Evolutionary conservation across 345 rosid genomes (phyloP).

Genomic region (Cardamine resedifolia): DNA sequence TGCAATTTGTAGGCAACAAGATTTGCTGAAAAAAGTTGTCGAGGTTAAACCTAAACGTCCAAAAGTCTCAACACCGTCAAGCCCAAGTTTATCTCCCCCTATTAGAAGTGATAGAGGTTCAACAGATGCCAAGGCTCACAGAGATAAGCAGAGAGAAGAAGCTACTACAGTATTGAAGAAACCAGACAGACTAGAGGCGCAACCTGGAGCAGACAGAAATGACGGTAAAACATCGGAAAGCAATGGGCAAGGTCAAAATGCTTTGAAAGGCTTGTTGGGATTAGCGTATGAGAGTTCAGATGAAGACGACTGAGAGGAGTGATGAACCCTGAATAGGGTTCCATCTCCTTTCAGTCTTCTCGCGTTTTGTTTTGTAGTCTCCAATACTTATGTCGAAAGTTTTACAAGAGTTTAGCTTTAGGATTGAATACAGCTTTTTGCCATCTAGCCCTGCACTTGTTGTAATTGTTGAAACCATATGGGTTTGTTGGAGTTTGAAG

Average conservation of each 20-base stretch:
- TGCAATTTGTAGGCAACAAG: conserved; percentile 66
- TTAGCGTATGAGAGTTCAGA: conserved; percentile 89
- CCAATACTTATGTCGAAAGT: conserved; percentile 9
- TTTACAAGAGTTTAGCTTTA: conserved; percentile 30
- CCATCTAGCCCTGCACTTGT: conserved; percentile 25
- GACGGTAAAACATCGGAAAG: conserved; percentile 13
- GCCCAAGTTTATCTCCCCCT: conserved; percentile 33
- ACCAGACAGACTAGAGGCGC: conserved; percentile 34
- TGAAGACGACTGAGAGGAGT: conserved; percentile 49
- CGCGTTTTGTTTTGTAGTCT: conserved; percentile 13
- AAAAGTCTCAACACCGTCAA: conserved; percentile 42
- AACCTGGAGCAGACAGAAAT: conserved; percentile 11
- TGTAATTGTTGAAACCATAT: conserved; percentile 37
- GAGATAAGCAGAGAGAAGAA: conserved; percentile 37
- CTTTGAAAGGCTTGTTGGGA: conserved; percentile 68
- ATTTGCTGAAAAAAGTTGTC: conserved; percentile 78
- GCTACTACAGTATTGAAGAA: conserved; percentile 21
- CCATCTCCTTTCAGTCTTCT: conserved; percentile 1
- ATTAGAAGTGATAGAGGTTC: conserved; percentile 36
- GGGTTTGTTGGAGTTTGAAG: conserved; percentile 31
- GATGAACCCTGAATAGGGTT: background rate
- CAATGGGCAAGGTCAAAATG: conserved; percentile 41
- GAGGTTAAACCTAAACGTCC: conserved; percentile 82
- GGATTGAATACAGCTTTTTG: conserved; percentile 24
- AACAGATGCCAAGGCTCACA: conserved; percentile 27